Evolutionary conservation across 257 asterid species (phyloP).

Genomic region (Voacanga thouarsii): DNA sequence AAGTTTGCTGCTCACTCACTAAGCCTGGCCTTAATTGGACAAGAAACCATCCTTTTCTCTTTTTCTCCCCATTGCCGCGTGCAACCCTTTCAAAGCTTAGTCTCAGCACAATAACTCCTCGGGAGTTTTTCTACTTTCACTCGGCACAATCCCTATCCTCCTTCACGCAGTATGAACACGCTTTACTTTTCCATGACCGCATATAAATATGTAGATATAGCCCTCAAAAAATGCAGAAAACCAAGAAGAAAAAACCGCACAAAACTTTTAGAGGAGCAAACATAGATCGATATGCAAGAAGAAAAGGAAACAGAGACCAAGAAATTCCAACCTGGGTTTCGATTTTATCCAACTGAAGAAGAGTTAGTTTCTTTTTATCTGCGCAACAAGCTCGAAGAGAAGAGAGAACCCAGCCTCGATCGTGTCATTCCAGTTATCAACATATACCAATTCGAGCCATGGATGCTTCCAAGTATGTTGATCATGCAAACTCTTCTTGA

Average conservation of each 20-base stretch:
- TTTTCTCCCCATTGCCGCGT: slow-evolving; percentile 16
- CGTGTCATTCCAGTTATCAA: slow-evolving; percentile 58
- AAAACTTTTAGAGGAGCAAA: neutral
- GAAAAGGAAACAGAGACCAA: neutral
- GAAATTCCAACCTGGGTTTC: slow-evolving; percentile 45
- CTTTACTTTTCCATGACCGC: neutral
- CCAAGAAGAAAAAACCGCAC: neutral
- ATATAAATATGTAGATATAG: neutral
- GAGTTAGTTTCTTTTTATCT: slow-evolving; percentile 71
- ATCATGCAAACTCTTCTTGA: neutral
- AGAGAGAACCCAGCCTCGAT: slow-evolving; percentile 21
- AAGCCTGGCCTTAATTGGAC: slow-evolving; percentile 1
- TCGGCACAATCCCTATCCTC: slow-evolving; percentile 27
- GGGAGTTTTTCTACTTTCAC: slow-evolving; percentile 39
- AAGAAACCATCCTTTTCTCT: neutral
- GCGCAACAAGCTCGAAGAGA: slow-evolving; percentile 42
- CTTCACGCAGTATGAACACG: slow-evolving; percentile 6
- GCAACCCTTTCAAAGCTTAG: slow-evolving; percentile 8
- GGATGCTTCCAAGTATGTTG: slow-evolving; percentile 61
- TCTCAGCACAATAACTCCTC: neutral
- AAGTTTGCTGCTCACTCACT: neutral
- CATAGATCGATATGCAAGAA: neutral
- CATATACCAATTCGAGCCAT: slow-evolving; percentile 61
- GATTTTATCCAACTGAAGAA: slow-evolving; percentile 86
- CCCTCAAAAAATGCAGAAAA: neutral